A percentile compares a stretch with the other conserved stretches of the same genome.
These are phyloP conservation scores for Brassica rapa DNA, from an alignment of 345 rosid species.

Conservation along the genomic window DNA sequence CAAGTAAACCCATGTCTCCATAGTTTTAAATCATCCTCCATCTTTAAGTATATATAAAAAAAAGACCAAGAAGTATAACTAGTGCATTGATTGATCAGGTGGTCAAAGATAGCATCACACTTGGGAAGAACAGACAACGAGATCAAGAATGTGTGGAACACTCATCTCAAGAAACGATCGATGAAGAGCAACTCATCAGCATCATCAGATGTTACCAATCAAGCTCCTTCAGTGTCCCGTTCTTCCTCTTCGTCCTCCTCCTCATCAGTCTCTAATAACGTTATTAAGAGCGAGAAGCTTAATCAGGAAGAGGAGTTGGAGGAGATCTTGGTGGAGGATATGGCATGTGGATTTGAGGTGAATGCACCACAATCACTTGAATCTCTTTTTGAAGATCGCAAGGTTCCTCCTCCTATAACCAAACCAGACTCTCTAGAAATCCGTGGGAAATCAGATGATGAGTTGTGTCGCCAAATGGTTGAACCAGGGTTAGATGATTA, in stretches of 20 bases:
- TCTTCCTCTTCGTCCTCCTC: conserved; percentile 16
- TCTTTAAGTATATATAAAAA: background rate
- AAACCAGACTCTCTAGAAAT: background rate
- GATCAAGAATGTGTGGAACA: conserved; percentile 84
- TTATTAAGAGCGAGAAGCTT: background rate
- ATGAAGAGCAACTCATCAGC: background rate
- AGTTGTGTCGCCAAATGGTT: conserved; percentile 27
- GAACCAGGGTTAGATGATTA: conserved; percentile 34
- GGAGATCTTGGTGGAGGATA: conserved; percentile 22
- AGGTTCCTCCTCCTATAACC: conserved; percentile 7
- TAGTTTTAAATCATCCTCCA: background rate
- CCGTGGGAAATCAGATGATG: conserved; percentile 10
- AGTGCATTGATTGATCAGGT: conserved; percentile 46
- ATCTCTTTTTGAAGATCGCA: conserved; percentile 23
- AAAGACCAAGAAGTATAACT: background rate
- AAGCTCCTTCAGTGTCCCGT: background rate
- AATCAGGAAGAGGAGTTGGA: conserved; percentile 17
- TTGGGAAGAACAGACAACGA: conserved; percentile 89
- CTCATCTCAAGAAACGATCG: conserved; percentile 62
- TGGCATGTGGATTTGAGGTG: conserved; percentile 31
- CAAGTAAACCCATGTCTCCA: conserved; percentile 44
- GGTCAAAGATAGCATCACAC: conserved; percentile 74
- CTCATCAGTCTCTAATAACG: conserved; percentile 17
- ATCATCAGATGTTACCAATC: conserved; percentile 23
- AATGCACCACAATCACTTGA: conserved; percentile 35